These are phyloP conservation scores for Plasmodium gaboni DNA, from an alignment of 169 alveolate genomes.

Conservation along the genomic window DNA sequence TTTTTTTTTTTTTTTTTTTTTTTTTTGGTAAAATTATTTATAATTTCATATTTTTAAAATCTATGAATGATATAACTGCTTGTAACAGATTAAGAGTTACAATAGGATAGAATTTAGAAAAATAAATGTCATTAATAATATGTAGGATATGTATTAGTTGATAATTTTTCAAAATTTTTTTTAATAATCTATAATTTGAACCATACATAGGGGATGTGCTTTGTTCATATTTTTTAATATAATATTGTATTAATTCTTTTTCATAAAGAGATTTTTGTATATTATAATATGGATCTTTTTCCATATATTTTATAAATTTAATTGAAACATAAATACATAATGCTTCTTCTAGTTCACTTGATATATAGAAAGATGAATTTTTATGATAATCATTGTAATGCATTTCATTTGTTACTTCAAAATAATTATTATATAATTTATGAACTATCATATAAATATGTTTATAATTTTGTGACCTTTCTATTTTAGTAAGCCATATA, in stretches of 20 bases:
- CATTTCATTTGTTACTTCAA: background rate
- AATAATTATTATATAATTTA: background rate
- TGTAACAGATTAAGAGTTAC: slow-evolving; percentile 17
- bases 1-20: background rate
- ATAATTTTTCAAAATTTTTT: slow-evolving; percentile 27
- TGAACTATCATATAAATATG: slow-evolving; percentile 4
- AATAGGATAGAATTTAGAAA: slow-evolving; percentile 32
- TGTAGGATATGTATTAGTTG: slow-evolving; percentile 4
- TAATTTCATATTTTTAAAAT: background rate
- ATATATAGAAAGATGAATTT: slow-evolving; percentile 29
- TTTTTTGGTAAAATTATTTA: background rate
- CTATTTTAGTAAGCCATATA: slow-evolving; percentile 12
- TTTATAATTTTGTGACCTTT: slow-evolving; percentile 10
- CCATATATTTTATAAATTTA: slow-evolving; percentile 16
- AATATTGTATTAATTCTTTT: slow-evolving; percentile 14
- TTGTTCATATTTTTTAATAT: slow-evolving; percentile 15
- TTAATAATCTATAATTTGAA: slow-evolving; percentile 12
- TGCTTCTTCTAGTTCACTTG: slow-evolving; percentile 52
- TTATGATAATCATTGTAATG: slow-evolving; percentile 5
- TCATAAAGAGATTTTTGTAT: slow-evolving; percentile 8
- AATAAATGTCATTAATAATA: slow-evolving; percentile 25
- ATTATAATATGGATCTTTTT: background rate
- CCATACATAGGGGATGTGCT: slow-evolving; percentile 48
- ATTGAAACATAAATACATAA: slow-evolving; percentile 29
- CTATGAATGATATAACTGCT: slow-evolving; percentile 28